Evolutionary conservation across 78 protist species (phyloP), one percentile per base, ranked within the genome.

Genomic region (Dictyostelium intermedium): DNA sequence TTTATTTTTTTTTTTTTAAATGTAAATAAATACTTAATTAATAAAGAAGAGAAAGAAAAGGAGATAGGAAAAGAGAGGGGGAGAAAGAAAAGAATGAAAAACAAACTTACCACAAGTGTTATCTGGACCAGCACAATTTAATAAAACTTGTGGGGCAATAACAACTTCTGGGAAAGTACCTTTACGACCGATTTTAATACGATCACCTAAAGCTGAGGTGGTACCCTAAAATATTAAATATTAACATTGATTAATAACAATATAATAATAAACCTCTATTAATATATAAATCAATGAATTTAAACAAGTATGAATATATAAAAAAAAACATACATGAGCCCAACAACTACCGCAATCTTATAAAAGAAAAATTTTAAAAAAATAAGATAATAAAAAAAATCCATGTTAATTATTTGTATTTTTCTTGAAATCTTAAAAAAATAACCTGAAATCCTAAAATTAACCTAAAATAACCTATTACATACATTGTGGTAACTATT

Each of bases 181-280:
- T 35, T 87, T 63, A 56, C 97, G 72, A 34, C 86, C 97, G 32
- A 98, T 97, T 87, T 97, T 97, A 79, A 98, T 96, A 74, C 99
- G 96, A 96, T 98, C 98, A 10, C 83, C 96, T 11, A 98, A 84
- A 5, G 98, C 80, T 11, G 92, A 79, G 16, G 92, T 39, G 20
- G 97, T 56, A 43, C 96, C 97, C 60, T 96, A 96, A 18, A 96
- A 93, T 97, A 94, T 96, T 92, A 25, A 14, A 30, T 41, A 43
- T 34, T 23, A 14, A 79, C 82, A 11, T 18, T 85, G 7, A 53
- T 53, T 53, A 53, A 23, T 16, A 16, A 23, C 1, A 60, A 60
- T 23, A 50, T 20, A 56, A 20, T 56, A 56, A 56, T 56, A 56
- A 50, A 18, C 47, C 0, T 32, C 35, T 73, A 34, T 13, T 73